Conservation (phyloP, 805 yeast species). For the Wilhelminamyces savonicus region DNA sequence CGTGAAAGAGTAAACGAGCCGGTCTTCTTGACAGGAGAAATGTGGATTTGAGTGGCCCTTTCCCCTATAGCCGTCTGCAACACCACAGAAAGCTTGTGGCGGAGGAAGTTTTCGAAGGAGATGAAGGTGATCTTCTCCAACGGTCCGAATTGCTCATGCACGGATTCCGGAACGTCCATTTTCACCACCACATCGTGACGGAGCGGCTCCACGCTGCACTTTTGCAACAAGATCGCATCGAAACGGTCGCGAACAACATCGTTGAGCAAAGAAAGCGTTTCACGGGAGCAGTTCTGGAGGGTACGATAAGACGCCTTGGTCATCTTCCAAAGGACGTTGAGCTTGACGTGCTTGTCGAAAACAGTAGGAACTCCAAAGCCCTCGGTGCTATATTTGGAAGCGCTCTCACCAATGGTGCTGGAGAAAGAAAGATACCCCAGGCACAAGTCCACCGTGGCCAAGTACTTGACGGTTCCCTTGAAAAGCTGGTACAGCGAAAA, state of each 20-base stretch:
- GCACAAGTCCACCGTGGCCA: conserved; percentile 71
- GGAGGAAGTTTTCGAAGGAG: conserved; percentile 60
- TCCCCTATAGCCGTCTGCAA: conserved; percentile 53
- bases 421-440: conserved; percentile 65
- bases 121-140: conserved; percentile 66
- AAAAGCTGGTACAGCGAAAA: conserved; percentile 91
- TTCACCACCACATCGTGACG: conserved; percentile 62
- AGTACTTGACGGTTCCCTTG: conserved; percentile 76
- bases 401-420: conserved; percentile 43
- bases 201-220: conserved; percentile 45
- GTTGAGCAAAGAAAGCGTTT: conserved; percentile 61
- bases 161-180: conserved; percentile 40
- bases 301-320: conserved; percentile 57
- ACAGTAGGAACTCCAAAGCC: conserved; percentile 73
- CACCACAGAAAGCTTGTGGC: conserved; percentile 53
- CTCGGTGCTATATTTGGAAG: conserved; percentile 38
- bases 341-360: conserved; percentile 68
- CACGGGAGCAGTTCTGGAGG: conserved; percentile 59
- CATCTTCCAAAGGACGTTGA: conserved; percentile 80
- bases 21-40: conserved; percentile 18
- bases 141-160: conserved; percentile 51
- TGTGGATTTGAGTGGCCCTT: conserved; percentile 34
- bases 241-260: conserved; percentile 84
- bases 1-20: conserved; percentile 37
- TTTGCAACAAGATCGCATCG: conserved; percentile 65